Base-by-base conservation (phyloP, 495 filamentous ascomycete species). In the Pseudevernia furfuracea region DNA sequence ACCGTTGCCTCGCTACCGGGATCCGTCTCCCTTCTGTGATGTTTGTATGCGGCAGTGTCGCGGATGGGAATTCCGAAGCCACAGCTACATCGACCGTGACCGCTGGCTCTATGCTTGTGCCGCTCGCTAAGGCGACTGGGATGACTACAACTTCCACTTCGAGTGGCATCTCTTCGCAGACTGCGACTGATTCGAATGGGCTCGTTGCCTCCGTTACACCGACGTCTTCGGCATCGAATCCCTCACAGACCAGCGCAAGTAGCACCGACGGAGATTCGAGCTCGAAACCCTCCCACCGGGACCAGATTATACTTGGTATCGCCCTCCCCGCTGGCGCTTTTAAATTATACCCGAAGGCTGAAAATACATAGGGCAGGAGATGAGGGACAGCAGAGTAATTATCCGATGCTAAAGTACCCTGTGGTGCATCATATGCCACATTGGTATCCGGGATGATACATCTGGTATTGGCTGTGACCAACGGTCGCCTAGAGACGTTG, bases 11-110 rank as follows among this genome's bases (percentile, higher is more conserved):
- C 30, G 21, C n/a, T 11, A 11, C 21, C 41, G 55, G 55, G 1
- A 11, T 19, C 19, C 30, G 15, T 37, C 28, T 56, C 36, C 19
- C 28, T 2, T 58, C 48, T 9, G 28, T 66, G 11, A n/a, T 66
- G 41, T 66, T 66, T 14, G 10, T 34, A 37, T 66, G 58, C 48
- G 60, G 37, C 21, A 36, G 46, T 12, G 59, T 43, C 25, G 46
- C 58, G 9, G 58, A 39, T 36, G 63, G 48, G 5, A 23, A 37
- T 37, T 55, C 58, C 10, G 25, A 19, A 6, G 58, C 64, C 21
- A 66, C 64, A n/a, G 48, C 64, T 36, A 66, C 64, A 2, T 28
- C 64, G 4, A 66, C 64, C 3, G 58, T 60, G 9, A 61, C 25
- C 3, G 64, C 57, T 21, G 59, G 48, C 15, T 66, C 49, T 15